Evolutionary conservation across 257 asterid genomes (phyloP), one percentile per base, ranked within the genome.

Genomic region (Thymus quinquecostatus): DNA sequence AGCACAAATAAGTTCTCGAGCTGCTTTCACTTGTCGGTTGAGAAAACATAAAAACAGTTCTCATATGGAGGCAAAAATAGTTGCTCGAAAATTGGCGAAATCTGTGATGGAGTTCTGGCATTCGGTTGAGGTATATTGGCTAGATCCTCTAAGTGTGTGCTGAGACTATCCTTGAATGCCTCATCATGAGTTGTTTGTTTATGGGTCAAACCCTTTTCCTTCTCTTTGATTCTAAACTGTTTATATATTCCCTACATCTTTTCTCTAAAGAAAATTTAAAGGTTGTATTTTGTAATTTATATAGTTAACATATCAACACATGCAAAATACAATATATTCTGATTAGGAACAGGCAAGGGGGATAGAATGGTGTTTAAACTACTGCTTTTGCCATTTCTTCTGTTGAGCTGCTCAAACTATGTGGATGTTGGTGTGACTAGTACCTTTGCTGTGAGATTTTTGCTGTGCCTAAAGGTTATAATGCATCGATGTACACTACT

Each of bases 51-150:
- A 82, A 57, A 77, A 74, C 56, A 72, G 43, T 68, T 74, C 74
- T 41, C 66, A 70, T 66, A 64, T 81, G 84, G 88, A 85, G 73
- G 89, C 79, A 21, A 92, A 80, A 87, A 86, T 68, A 70, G 81
- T 86, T 67, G 91, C 98, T 68, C 83, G 79, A 51, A 79, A 78
- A 74, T 75, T 95, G 83, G 93, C 92, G 38, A 87, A 79, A 78
- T 86, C 92, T 75, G 88, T 90, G 80, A 82, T 75, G 86, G 91
- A 85, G 73, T 95, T 92, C 86, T 95, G 99, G 98, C 86, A 75
- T 66, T 86, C 86, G 38, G 85, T 83, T 48, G 88, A 87, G 96
- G 97, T 88, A 82, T 36, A 41, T 33, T 45, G 44, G 10, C 29
- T 13, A 43, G 51, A 40, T 54, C 27, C 45, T 50, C 68, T 62